Evolutionary conservation across 2,329 filamentous ascomycete species (phyloP), one percentile per base, ranked within the genome.

Genomic region (Coccinonectria pachysandricola): DNA sequence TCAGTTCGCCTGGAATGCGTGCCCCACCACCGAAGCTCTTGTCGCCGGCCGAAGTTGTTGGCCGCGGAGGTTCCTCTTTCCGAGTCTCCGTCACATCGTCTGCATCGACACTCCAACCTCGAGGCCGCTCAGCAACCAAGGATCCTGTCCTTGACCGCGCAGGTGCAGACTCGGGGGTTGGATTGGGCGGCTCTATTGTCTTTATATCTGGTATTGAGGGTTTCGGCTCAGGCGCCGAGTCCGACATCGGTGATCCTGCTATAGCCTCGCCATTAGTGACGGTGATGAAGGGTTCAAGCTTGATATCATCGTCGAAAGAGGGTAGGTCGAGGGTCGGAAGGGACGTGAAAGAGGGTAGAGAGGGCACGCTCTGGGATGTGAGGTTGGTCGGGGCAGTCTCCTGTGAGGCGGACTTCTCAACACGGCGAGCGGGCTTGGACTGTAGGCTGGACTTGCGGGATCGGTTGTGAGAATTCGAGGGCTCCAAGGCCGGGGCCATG

Each of bases 81-180:
- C 35, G 28, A 15, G 39, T 15, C 7, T 51, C 46, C 24, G 40
- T 48, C 19, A 53, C 43, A 8, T 59, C 56, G 36, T 57, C 65
- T 13, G 64, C 59, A 43, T 53, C 53, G 9, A 59, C 56, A 31
- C 72, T 57, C 70, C 68, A 73, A 32, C 64, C 65, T 31, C 62
- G 60, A 4, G 62, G 64, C 28, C 64, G 59, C 32, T 63, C 64
- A 28, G 64, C 55, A n/a, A n/a, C n/a, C 24, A 68, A 50, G 21
- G 65, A 62, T 35, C 50, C 60, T 38, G 58, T 62, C 47, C 59
- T 63, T 37, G 45, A 48, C 33, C 39, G 49, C 47, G 35, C 35
- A 16, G 37, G 24, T 13, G 39, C 40, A 12, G 32, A 28, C 29
- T 28, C 36, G 26, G 30, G 35, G 19, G 27, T 19, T 13, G 16